These are phyloP conservation scores for Hydrangea macrophylla DNA, from an alignment of 148 eudicot species.

Conservation along the genomic window DNA sequence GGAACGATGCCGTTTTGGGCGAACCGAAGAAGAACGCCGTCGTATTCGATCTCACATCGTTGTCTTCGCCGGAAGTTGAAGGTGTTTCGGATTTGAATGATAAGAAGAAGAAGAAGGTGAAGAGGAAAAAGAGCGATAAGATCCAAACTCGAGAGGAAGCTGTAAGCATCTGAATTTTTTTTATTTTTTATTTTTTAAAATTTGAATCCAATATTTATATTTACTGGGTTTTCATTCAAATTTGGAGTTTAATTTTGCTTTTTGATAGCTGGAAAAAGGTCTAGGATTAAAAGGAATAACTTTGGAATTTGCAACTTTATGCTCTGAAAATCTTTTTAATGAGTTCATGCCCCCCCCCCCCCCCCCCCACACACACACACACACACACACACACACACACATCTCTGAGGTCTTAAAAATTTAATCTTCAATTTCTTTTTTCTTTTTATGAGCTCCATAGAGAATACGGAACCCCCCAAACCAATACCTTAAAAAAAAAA, in stretches of 20 bases:
- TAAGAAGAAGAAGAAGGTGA: constrained; percentile 27
- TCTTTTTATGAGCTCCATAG: too few relatives aligned
- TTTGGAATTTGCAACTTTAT: not conserved
- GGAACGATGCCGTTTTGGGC: not conserved
- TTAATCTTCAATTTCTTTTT: too few relatives aligned
- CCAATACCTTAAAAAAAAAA: too few relatives aligned
- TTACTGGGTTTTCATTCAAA: not conserved
- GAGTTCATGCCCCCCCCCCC: too few relatives aligned
- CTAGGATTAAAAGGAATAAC: not conserved
- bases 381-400: too few relatives aligned
- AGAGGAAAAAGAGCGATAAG: constrained; percentile 29
- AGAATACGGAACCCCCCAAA: too few relatives aligned
- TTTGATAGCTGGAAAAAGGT: not conserved
- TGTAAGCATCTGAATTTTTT: constrained; percentile 23
- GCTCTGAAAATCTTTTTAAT: too few relatives aligned
- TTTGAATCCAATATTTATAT: not conserved
- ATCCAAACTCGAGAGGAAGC: constrained; percentile 17
- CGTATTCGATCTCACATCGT: not conserved
- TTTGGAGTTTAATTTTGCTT: not conserved
- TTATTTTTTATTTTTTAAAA: too few relatives aligned
- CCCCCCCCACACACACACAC: too few relatives aligned
- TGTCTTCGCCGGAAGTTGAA: not conserved
- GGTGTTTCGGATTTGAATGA: constrained; percentile 22
- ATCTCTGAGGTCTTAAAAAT: too few relatives aligned
- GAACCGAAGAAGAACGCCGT: not conserved